Conservation (phyloP, 805 yeast genomes). For the Wickerhamomyces rabaulensis region DNA sequence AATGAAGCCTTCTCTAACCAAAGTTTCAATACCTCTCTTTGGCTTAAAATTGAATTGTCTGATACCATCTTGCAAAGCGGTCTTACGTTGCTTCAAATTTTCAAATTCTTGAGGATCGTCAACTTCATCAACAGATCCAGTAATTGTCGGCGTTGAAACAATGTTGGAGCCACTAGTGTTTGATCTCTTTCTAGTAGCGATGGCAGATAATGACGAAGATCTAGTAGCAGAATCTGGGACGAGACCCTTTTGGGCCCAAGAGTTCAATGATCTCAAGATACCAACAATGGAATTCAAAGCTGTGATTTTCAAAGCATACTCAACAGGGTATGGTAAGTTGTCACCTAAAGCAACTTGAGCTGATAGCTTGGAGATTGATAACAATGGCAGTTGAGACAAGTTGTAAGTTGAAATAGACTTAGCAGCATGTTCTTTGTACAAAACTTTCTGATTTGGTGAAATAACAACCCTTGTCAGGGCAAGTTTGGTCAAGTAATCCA, state of each 20-base stretch:
- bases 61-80: conserved; percentile 71
- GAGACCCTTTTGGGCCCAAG: conserved; percentile 78
- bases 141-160: conserved; percentile 4
- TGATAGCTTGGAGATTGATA: conserved; percentile 63
- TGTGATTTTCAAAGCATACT: conserved; percentile 77
- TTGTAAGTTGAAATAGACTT: conserved; percentile 70
- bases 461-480: conserved; percentile 70
- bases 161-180: conserved; percentile 20
- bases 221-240: conserved; percentile 22
- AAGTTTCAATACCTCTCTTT: conserved; percentile 63
- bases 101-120: conserved; percentile 87
- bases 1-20: conserved; percentile 62
- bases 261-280: conserved; percentile 69
- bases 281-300: conserved; percentile 79
- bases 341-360: conserved; percentile 40
- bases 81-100: conserved; percentile 74
- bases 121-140: conserved; percentile 28
- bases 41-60: conserved; percentile 81
- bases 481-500: conserved; percentile 64
- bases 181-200: conserved; percentile 23
- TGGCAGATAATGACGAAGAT: conserved; percentile 10
- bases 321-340: conserved; percentile 55
- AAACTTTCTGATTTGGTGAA: conserved; percentile 59
- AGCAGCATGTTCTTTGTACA: conserved; percentile 45
- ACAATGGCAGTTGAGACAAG: conserved; percentile 65